Evolutionary conservation across 768 basidiomycete genomes (phyloP).

Genomic region (Rubroboletus pulcherrimus): DNA sequence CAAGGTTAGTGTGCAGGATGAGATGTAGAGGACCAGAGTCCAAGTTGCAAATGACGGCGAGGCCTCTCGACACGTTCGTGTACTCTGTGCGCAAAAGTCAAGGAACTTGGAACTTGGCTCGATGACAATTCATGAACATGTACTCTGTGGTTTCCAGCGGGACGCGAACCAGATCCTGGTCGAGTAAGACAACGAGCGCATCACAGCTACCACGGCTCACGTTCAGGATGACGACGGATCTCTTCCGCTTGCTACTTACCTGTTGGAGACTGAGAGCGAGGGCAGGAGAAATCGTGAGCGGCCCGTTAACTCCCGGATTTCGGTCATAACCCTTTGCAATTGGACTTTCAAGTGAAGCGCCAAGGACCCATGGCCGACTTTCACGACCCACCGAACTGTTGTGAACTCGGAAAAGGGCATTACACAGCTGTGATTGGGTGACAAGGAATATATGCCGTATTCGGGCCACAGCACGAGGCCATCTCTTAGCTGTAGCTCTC

Average conservation of each 20-base stretch:
- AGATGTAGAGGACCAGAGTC: too few relatives aligned
- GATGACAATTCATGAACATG: neutral
- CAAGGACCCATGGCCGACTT: neutral
- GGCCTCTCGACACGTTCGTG: neutral
- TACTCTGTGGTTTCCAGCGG: neutral
- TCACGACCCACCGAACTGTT: neutral
- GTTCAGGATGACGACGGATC: neutral
- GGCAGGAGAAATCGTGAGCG: neutral
- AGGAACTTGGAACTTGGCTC: neutral
- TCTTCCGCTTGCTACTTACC: neutral
- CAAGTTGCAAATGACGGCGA: neutral
- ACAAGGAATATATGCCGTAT: neutral
- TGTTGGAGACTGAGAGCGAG: neutral
- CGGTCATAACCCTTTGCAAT: neutral
- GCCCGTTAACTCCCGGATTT: neutral
- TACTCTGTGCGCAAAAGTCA: neutral
- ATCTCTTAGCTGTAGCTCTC: neutral
- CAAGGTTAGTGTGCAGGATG: neutral
- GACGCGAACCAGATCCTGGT: neutral
- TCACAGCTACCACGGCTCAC: neutral
- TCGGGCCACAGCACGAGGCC: neutral
- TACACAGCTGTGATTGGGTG: neutral
- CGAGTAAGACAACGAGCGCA: neutral
- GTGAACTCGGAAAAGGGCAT: neutral
- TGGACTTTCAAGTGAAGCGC: neutral